These are phyloP conservation scores for Begonia peltatifolia DNA, from an alignment of 306 rosid genomes.

Conservation along the genomic window DNA sequence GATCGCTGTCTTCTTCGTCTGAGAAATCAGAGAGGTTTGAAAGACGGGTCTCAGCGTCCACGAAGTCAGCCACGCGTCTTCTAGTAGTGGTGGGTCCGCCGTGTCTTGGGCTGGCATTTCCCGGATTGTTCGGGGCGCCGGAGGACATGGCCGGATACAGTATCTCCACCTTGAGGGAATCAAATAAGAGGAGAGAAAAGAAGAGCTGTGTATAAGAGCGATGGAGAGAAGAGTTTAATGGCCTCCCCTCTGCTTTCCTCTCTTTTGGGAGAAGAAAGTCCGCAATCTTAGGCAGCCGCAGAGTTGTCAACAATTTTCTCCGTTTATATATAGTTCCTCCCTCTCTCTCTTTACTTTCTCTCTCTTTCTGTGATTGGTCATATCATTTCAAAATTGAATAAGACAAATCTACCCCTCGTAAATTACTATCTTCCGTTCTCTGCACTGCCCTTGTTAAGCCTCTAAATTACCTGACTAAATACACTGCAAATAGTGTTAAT, in stretches of 20 bases:
- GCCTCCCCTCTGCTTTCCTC: neutral
- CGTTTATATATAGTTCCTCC: too few species aligned
- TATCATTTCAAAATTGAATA: too few species aligned
- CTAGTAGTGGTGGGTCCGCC: conserved; percentile 16
- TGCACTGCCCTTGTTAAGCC: too few species aligned
- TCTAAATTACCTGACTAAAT: too few species aligned
- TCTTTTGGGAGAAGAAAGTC: conserved; percentile 3
- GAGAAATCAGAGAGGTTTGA: conserved; percentile 23
- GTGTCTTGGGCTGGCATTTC: conserved; percentile 8
- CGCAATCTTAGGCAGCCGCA: conserved; percentile 10
- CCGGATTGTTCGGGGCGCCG: conserved; percentile 10
- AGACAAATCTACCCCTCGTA: too few species aligned
- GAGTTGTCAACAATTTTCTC: too few species aligned
- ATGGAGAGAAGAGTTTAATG: neutral
- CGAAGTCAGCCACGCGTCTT: conserved; percentile 25
- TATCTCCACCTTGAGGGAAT: neutral
- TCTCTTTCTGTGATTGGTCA: too few species aligned
- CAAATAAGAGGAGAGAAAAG: neutral
- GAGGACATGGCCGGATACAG: conserved; percentile 13
- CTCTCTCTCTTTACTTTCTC: neutral
- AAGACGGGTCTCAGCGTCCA: conserved; percentile 18
- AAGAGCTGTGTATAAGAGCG: too few species aligned
- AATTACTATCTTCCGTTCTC: too few species aligned
- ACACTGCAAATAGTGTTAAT: too few species aligned
- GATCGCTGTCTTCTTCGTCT: conserved; percentile 22